Percentiles rank a stretch among this genome's conserved stretches.
phyloP scores from a whole-genome alignment of 768 basidiomycete genomes.

The Pleurotus tuoliensis region DNA sequence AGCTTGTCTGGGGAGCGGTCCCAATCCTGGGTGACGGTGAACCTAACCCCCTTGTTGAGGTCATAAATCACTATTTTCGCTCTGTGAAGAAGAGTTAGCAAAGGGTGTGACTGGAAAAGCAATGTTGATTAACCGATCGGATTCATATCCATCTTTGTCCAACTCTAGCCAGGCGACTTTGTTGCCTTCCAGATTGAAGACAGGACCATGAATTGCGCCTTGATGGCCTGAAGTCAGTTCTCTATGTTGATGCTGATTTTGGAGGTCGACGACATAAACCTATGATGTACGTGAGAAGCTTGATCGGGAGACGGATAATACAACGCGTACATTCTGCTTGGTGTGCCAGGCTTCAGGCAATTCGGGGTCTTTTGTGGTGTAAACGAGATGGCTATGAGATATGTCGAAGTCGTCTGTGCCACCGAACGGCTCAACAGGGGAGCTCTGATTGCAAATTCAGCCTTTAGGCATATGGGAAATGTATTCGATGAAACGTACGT shows the following conservation, averaged over 20 bases:
- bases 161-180: slow-evolving; percentile 89
- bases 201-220: slow-evolving; percentile 71
- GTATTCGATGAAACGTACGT: slow-evolving; percentile 43
- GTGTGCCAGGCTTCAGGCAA: slow-evolving; percentile 83
- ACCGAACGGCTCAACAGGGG: slow-evolving; percentile 87
- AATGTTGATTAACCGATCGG: slow-evolving; percentile 54
- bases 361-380: slow-evolving; percentile 82
- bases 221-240: slow-evolving; percentile 83
- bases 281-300: slow-evolving; percentile 20
- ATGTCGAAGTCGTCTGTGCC: slow-evolving; percentile 78
- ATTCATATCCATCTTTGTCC: slow-evolving; percentile 84
- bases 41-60: slow-evolving; percentile 58
- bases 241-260: slow-evolving; percentile 42
- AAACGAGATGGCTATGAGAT: slow-evolving; percentile 63
- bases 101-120: not conserved
- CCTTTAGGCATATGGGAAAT: not conserved
- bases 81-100: slow-evolving; percentile 28
- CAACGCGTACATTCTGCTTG: slow-evolving; percentile 65
- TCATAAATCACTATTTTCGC: slow-evolving; percentile 80
- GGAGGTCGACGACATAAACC: slow-evolving; percentile 69
- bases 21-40: slow-evolving; percentile 79
- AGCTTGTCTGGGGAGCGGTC: slow-evolving; percentile 71
- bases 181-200: slow-evolving; percentile 60
- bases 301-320: not conserved
- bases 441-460: slow-evolving; percentile 35